phyloP scores from a whole-genome alignment of 257 asterid species.

The Craterostigma plantagineum region DNA sequence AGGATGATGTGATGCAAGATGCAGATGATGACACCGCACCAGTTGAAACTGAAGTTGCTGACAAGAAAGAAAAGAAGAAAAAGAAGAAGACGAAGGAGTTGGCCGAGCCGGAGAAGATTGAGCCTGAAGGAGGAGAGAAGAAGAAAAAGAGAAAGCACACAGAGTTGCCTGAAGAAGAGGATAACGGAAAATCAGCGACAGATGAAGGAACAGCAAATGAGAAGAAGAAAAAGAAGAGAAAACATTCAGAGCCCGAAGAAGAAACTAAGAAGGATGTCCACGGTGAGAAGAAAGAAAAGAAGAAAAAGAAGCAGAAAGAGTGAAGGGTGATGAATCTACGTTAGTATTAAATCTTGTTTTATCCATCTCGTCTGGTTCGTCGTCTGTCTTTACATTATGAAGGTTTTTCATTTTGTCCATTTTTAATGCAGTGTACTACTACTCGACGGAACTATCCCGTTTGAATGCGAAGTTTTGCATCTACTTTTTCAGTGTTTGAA shows the following conservation, averaged over 20 bases:
- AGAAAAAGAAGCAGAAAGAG: constrained; percentile 24
- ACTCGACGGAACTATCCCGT: too few relatives aligned
- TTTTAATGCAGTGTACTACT: too few relatives aligned
- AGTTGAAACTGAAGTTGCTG: constrained; percentile 20
- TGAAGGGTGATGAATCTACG: too few relatives aligned
- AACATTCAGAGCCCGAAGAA: neutral
- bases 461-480: too few relatives aligned
- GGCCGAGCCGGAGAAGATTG: neutral
- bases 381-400: too few relatives aligned
- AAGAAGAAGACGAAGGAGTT: constrained; percentile 23
- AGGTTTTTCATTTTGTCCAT: too few relatives aligned
- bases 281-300: constrained; percentile 40
- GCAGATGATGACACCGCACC: neutral
- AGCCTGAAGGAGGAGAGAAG: too few relatives aligned
- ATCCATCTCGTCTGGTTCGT: too few relatives aligned
- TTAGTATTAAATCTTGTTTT: too few relatives aligned
- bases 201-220: constrained; percentile 11
- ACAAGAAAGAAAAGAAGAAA: constrained; percentile 34
- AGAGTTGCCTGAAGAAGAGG: constrained; percentile 12
- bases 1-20: neutral
- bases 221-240: constrained; percentile 34
- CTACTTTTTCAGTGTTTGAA: too few relatives aligned
- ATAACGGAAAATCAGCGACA: neutral
- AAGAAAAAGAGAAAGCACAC: neutral
- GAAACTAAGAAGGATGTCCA: constrained; percentile 17